A percentile compares a stretch with the other conserved stretches of the same genome.
Evolutionary conservation across 495 filamentous ascomycete genomes (phyloP).

Genomic region (Aspergillus nidulans): DNA sequence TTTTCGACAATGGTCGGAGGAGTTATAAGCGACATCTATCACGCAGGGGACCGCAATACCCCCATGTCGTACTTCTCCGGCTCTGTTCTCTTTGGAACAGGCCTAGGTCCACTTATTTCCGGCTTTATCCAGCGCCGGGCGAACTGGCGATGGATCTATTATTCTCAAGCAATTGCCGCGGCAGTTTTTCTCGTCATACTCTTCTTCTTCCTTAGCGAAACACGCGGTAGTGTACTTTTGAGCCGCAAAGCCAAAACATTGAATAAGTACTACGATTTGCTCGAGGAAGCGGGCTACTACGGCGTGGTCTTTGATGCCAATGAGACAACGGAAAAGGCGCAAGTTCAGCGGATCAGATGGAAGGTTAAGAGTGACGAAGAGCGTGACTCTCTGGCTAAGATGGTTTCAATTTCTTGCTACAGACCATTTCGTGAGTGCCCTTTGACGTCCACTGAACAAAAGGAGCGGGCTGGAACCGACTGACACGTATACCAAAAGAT

Average conservation of each 20-base stretch:
- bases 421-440: constrained; percentile 64
- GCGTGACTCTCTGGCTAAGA: constrained; percentile 59
- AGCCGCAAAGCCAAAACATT: constrained; percentile 67
- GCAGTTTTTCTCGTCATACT: constrained; percentile 59
- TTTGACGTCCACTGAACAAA: background rate
- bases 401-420: constrained; percentile 70
- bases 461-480: background rate
- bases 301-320: constrained; percentile 45
- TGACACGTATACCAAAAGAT: constrained; percentile 33
- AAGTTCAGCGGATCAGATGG: constrained; percentile 68
- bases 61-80: constrained; percentile 87
- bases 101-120: constrained; percentile 68
- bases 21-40: constrained; percentile 85
- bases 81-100: constrained; percentile 73
- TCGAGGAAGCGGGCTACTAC: constrained; percentile 62
- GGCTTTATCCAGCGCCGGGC: constrained; percentile 64
- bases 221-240: constrained; percentile 75
- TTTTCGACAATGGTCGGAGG: constrained; percentile 94
- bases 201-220: constrained; percentile 72
- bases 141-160: constrained; percentile 88
- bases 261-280: constrained; percentile 74
- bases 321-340: constrained; percentile 34
- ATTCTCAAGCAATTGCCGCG: constrained; percentile 71
- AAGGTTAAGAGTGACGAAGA: constrained; percentile 82
- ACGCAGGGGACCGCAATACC: constrained; percentile 71